Base-by-base conservation (phyloP, 2,329 filamentous ascomycete species). In the Neopestalotiopsis rosae region DNA sequence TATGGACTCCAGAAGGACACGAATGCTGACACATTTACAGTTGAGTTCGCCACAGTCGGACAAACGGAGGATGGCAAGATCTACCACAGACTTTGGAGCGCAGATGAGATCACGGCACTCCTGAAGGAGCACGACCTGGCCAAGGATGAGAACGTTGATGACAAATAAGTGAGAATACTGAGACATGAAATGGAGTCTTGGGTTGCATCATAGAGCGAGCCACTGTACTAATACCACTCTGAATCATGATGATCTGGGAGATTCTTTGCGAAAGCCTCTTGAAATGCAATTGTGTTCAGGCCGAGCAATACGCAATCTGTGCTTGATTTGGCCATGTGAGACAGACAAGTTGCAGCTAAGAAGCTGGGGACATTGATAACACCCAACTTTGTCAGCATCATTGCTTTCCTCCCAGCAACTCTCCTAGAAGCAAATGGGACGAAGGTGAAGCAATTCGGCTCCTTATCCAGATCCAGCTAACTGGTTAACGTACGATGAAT, bases 1-100 rank as follows among this genome's bases (percentile, higher is more conserved):
- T 38, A 10, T 10, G 34, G 6, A 32, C 52, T 58, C 17, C 17
- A 52, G n/a, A 52, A 52, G 17, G 3, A 1, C 9, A 20, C 20
- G 6, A 20, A 57, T 66, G 75, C 63, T 79, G 74, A 79, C 74
- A 68, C 68, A 17, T 56, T 20, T 71, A 17, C 75, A 98, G 95
- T 99, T 79, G 96, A 99, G 80, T 99, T 99, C 79, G 97, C 96
- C 74, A 99, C 97, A 40, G 95, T 99, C 71, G 97, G 96, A 76
- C 94, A 95, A 85, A 98, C 95, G 74, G 92, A 94, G 83, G 91
- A 95, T 74, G 96, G 96, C 77, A 96, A 95, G 86, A 95, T 99
- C 82, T 99, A 98, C 86, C 96, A 99, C 84, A 93, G 97, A 80
- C 88, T 99, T 71, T 99, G 96, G 96, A 93, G 90, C 76, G 95